Base-by-base conservation (phyloP, 768 basidiomycete genomes). In the Rubroboletus pulcherrimus region DNA sequence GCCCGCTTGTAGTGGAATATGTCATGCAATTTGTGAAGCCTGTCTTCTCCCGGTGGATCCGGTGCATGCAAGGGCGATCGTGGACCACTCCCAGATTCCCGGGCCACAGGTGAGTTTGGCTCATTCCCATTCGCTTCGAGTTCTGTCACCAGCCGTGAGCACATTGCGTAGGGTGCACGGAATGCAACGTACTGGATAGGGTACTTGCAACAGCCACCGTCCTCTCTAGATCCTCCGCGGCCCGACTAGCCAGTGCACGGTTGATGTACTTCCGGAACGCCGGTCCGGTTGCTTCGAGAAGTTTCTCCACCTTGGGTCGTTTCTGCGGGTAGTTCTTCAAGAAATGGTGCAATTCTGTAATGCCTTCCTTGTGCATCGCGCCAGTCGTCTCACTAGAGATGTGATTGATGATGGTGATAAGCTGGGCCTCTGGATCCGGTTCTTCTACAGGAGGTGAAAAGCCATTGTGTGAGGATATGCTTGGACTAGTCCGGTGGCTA, bases 301-400 rank as follows among this genome's bases (percentile, higher is more conserved):
- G 81, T 67, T 92, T 91, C 65, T 94, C 93, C 21, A 94, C 91
- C 40, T 84, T 83, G 2, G 84, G 74, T 64, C 82, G 81, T 67
- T 92, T 93, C 63, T 92, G 85, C 0, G 93, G 94, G 66, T 97
- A 84, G 30, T 85, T 87, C 73, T 94, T 94, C 65, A 98, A 73
- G 77, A 94, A 98, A 35, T 93, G 87, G 69, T 98, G 93, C 24
- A 99, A 76, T 64, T 95, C 93, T 4, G 93, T 95, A 53, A 98
- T 94, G 4, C 93, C 92, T 70, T 96, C 92, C 71, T 93, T 93
- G 70, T 93, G 90, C 74, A 92, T 76, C 15, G 90, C 89, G 15
- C 89, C 91, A 5, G 91, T 91, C 24, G 91, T 90, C 73, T 93
- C 89, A 67, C 87, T 90, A 33, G 89, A 92, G 55, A 91, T 91